Evolutionary conservation across 352 stramenopile genomes (phyloP).

Genomic region (Blastocystis sp.): DNA sequence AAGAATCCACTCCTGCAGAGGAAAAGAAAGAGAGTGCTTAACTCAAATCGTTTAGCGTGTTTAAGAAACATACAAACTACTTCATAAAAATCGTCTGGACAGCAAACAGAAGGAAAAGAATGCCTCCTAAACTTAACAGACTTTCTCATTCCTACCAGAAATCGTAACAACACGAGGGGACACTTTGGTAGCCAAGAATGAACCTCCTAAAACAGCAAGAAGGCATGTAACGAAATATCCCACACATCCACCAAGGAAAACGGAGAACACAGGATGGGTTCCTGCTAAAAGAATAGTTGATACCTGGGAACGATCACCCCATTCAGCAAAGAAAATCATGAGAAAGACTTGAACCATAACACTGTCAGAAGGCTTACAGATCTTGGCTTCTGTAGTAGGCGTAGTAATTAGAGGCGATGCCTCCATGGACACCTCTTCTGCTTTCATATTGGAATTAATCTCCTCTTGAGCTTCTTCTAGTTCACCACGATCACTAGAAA

Average conservation of each 20-base stretch:
- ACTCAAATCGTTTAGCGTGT: conserved; percentile 19
- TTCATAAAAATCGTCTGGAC: conserved; percentile 31
- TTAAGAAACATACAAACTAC: not conserved
- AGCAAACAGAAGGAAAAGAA: conserved; percentile 32
- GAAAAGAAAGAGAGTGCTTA: conserved; percentile 53
- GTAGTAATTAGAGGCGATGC: not conserved
- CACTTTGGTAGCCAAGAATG: conserved; percentile 8
- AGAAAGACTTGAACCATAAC: conserved; percentile 73
- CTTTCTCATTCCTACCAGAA: not conserved
- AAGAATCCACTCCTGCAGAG: not conserved
- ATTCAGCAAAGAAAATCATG: conserved; percentile 83
- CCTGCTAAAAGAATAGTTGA: conserved; percentile 42
- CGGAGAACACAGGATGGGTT: conserved; percentile 5
- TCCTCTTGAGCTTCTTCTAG: conserved; percentile 13
- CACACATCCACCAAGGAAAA: conserved; percentile 5
- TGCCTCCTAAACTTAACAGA: not conserved
- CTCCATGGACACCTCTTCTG: not conserved
- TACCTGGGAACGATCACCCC: conserved; percentile 79
- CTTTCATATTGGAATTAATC: conserved; percentile 9
- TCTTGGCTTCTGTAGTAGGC: not conserved
- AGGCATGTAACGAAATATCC: conserved; percentile 26
- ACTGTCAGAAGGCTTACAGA: conserved; percentile 28
- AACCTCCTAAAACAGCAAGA: conserved; percentile 9
- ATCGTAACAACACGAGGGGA: conserved; percentile 24
- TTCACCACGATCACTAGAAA: not conserved